Conservation (phyloP, 2,329 filamentous ascomycete species). For the Colletotrichum zoysiae region DNA sequence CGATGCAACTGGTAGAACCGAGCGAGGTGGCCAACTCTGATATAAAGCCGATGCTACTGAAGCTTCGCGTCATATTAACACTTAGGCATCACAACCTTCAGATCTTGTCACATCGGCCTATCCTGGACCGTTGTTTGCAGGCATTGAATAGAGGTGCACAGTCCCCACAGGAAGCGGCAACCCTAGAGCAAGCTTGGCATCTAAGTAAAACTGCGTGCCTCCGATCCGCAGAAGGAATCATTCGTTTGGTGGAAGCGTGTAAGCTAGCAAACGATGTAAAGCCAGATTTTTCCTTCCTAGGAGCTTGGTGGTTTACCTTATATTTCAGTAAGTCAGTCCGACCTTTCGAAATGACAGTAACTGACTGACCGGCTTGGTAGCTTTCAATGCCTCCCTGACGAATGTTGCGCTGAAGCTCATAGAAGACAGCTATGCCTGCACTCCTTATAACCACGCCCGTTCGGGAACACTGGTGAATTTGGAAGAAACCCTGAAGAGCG, state of each 20-base stretch:
- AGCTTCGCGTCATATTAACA: slow-evolving; percentile 56
- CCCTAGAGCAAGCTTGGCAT: slow-evolving; percentile 43
- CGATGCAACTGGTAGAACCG: slow-evolving; percentile 46
- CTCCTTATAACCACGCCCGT: not conserved
- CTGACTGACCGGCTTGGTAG: not conserved
- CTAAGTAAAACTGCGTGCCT: slow-evolving; percentile 44
- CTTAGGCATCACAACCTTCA: slow-evolving; percentile 51
- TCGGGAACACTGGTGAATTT: not conserved
- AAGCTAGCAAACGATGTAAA: slow-evolving; percentile 34
- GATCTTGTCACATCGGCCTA: slow-evolving; percentile 49
- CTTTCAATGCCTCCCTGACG: slow-evolving; percentile 35
- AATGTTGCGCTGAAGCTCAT: slow-evolving; percentile 32
- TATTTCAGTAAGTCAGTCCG: slow-evolving; percentile 47
- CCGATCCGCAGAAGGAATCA: slow-evolving; percentile 44
- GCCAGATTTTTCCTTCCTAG: slow-evolving; percentile 43
- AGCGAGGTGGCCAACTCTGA: slow-evolving; percentile 44
- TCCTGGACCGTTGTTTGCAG: slow-evolving; percentile 45
- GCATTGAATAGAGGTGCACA: slow-evolving; percentile 30
- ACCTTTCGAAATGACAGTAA: rapidly evolving
- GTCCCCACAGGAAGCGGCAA: slow-evolving; percentile 35
- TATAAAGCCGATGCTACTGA: slow-evolving; percentile 45
- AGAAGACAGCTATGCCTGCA: slow-evolving; percentile 7
- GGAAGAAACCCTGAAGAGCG: slow-evolving; percentile 23
- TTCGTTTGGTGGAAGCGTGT: slow-evolving; percentile 43
- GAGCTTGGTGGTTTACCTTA: slow-evolving; percentile 51